Base-by-base conservation (phyloP, 495 filamentous ascomycete species). In the Aspergillus kassunensis region DNA sequence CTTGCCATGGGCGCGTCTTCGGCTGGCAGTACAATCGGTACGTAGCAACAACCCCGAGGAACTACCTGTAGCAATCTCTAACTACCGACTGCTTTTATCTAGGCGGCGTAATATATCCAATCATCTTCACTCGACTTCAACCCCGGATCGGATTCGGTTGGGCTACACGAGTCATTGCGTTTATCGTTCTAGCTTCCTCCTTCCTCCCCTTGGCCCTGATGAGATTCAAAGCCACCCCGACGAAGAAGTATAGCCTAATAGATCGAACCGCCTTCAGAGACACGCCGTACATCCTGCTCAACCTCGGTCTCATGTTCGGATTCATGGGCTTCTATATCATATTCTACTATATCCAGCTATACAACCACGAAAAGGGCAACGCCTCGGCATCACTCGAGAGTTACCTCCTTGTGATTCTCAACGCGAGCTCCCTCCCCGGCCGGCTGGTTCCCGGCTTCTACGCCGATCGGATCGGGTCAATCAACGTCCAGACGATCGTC, bases 311-410 rank as follows among this genome's bases (percentile, higher is more conserved):
- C 33, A 75, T 76, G 57, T 53, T 78, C 44, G 66, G 67, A 10
- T 81, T 84, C 69, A 69, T 85, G 51, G 83, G 82, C 9, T 74
- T 86, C 29, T 85, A 83, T 61, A 73, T 79, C 57, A 71, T 80
- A 0, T 84, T 85, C 67, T 86, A 81, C 61, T 88, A 84, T 55
- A 65, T 85, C 29, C 68, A 79, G 23, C 68, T 75, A 12, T 87
- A 77, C 54, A 75, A 76, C 3, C 62, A 80, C 35, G 54, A 65
- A 4, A 63, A 68, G n/a, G 43, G 61, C 2, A 65, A 78, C 35
- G 67, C 72, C 2, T 66, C 66, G 23, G 56, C 61, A 0, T 65
- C 74, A 31, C 67, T 86, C 4, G 77, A 69, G 4, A 71, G 84
- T 5, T 73, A 74, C 39, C 47, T 71, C 25, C 55, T 74, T 9